A percentile compares a stretch with the other conserved stretches of the same genome.
Evolutionary conservation across 371 early-diverging fungal species (phyloP).

Genomic region (Mucor lusitanicus): DNA sequence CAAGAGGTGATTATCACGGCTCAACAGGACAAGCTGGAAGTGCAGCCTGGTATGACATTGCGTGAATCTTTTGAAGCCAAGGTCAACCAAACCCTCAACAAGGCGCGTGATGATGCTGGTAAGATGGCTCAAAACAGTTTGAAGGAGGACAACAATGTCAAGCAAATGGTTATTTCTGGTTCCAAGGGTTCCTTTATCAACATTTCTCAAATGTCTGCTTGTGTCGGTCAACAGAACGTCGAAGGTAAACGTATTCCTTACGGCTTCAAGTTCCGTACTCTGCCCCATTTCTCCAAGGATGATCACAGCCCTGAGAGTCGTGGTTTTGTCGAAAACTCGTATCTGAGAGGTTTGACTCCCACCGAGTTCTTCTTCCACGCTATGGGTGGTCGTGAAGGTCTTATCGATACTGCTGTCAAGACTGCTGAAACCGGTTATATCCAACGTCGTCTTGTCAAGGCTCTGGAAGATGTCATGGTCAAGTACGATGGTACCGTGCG

Average conservation of each 20-base stretch:
- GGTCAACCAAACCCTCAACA: slow-evolving; percentile 92
- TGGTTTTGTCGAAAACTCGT: slow-evolving; percentile 99
- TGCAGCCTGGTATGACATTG: slow-evolving; percentile 97
- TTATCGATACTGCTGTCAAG: slow-evolving; percentile 99
- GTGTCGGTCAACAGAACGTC: slow-evolving; percentile 99
- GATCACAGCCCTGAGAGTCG: slow-evolving; percentile 97
- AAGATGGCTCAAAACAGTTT: slow-evolving; percentile 89
- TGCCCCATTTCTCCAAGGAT: slow-evolving; percentile 99
- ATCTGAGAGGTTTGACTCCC: slow-evolving; percentile 97
- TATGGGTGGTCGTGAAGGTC: slow-evolving; percentile 99
- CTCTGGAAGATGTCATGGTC: slow-evolving; percentile 98
- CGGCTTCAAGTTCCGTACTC: slow-evolving; percentile 94
- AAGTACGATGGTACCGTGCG: slow-evolving; percentile 98
- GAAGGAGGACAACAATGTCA: slow-evolving; percentile 96
- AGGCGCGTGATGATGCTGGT: slow-evolving; percentile 97
- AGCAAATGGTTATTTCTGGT: slow-evolving; percentile 98
- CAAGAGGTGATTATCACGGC: slow-evolving; percentile 86
- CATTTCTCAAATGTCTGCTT: slow-evolving; percentile 99
- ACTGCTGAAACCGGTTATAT: slow-evolving; percentile 99
- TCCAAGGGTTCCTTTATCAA: slow-evolving; percentile 99
- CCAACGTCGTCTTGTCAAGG: slow-evolving; percentile 99
- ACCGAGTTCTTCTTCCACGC: slow-evolving; percentile 99
- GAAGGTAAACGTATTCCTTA: slow-evolving; percentile 99
- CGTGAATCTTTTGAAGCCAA: slow-evolving; percentile 96
- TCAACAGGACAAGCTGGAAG: slow-evolving; percentile 85